phyloP scores from a whole-genome alignment of 352 stramenopile genomes.

The Elongisporangium undulatum region DNA sequence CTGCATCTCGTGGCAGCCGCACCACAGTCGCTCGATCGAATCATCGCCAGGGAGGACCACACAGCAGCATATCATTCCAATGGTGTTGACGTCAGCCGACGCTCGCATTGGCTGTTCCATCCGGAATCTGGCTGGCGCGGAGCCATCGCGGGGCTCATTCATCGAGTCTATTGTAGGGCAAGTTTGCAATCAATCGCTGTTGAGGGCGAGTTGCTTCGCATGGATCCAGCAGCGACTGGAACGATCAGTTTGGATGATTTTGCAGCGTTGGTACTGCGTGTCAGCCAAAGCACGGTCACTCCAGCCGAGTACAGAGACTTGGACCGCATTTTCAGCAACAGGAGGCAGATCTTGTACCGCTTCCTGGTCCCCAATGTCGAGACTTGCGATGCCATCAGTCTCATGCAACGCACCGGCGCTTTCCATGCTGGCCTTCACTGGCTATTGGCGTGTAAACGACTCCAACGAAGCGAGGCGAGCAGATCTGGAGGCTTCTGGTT shows the following conservation, averaged over 20 bases:
- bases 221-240: constrained; percentile 11
- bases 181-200: constrained; percentile 14
- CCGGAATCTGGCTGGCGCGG: constrained; percentile 32
- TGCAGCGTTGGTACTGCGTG: constrained; percentile 5
- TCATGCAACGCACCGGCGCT: constrained; percentile 15
- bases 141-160: constrained; percentile 29
- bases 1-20: constrained; percentile 16
- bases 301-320: constrained; percentile 18
- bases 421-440: constrained; percentile 26
- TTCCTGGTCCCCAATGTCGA: constrained; percentile 26
- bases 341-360: constrained; percentile 23
- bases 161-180: constrained; percentile 26
- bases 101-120: constrained; percentile 25
- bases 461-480: constrained; percentile 12
- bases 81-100: neutral
- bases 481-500: constrained; percentile 24
- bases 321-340: constrained; percentile 13
- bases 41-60: constrained; percentile 13
- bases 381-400: constrained; percentile 15
- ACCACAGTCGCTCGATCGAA: neutral
- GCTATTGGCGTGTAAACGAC: constrained; percentile 16
- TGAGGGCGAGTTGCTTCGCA: constrained; percentile 15
- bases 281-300: constrained; percentile 15
- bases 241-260: constrained; percentile 18
- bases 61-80: constrained; percentile 20